Percentiles rank a stretch among this genome's conserved stretches.
phyloP scores from a whole-genome alignment of 805 yeast species.

The Middelhovenomyces tepae region DNA sequence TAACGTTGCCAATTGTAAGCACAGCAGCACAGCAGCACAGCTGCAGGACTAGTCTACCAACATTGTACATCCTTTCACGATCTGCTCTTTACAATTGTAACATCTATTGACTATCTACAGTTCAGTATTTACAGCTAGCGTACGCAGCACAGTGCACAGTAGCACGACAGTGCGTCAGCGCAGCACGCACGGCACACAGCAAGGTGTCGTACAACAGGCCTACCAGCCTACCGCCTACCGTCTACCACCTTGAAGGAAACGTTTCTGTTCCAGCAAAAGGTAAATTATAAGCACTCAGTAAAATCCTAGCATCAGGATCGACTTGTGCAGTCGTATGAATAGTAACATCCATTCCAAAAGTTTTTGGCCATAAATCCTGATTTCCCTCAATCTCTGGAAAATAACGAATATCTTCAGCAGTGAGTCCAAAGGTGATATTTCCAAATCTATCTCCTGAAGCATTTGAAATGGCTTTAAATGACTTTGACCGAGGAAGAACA shows the following conservation, averaged over 20 bases:
- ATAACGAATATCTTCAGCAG: constrained; percentile 61
- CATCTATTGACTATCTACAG: too few relatives aligned
- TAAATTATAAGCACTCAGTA: constrained; percentile 72
- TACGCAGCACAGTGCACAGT: too few relatives aligned
- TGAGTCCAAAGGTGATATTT: constrained; percentile 75
- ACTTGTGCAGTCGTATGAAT: constrained; percentile 84
- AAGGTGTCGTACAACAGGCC: too few relatives aligned
- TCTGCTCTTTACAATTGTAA: too few relatives aligned
- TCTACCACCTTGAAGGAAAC: constrained; percentile 20
- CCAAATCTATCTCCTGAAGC: constrained; percentile 80
- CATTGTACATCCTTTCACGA: too few relatives aligned
- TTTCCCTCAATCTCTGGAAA: constrained; percentile 93
- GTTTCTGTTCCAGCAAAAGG: constrained; percentile 59
- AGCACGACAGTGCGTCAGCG: too few relatives aligned
- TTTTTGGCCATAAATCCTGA: constrained; percentile 80
- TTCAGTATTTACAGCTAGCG: too few relatives aligned
- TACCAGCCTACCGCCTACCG: neutral
- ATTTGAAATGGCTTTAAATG: constrained; percentile 69
- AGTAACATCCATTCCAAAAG: constrained; percentile 79
- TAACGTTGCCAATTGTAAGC: too few relatives aligned
- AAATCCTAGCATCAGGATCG: constrained; percentile 79
- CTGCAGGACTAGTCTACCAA: too few relatives aligned
- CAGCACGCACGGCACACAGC: too few relatives aligned
- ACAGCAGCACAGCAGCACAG: too few relatives aligned
- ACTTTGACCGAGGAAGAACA: constrained; percentile 87